Base-by-base conservation (phyloP, 176 grass and related monocot genomes). In the Tillandsia leiboldiana region DNA sequence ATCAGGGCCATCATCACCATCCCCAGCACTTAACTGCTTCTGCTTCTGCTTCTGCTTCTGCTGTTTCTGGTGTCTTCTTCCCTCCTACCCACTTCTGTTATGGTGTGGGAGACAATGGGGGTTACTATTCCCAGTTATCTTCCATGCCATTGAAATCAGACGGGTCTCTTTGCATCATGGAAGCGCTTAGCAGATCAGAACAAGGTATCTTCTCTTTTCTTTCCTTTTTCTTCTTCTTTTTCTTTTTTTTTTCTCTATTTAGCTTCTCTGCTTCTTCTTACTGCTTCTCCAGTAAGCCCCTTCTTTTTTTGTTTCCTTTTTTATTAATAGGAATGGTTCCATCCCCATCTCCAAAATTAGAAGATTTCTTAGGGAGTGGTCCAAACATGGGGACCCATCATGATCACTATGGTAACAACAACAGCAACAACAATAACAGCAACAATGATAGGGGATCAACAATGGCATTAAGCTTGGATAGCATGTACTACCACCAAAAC, bases 111-210 rank as follows among this genome's bases (percentile, higher is more conserved):
- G 56, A 77, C 29, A 75, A 70, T 51, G 82, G 66, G 22, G 82
- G 54, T 20, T 90, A 82, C 87, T 90, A 90, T 80, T 74, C 84
- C 53, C 84, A 84, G 63, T 62, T 99, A 65, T 81, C 89, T 33
- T 77, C 87, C 49, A 80, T 99, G 82, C 94, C 94, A 23, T 84
- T 93, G 72, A 87, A 78, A 77, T 90, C 95, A 12, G 90, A 99
- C 14, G 90, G 95, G 2, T 94, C 95, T 51, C 90, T 99, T 67
- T 90, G 84, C 82, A 61, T 94, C 72, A 78, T 79, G 80, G 95
- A 97, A 63, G 86, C 86, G 1, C 74, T 97, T 67, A 74, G 63
- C 14, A 73, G 82, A 15, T 79, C 79, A 74, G 86, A 90, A 11
- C 79, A 90, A 69, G 77, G 56, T 61, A 7, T 42, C 33, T 61